phyloP scores from a whole-genome alignment of 176 grass and related monocot genomes.

The Typha latifolia region DNA sequence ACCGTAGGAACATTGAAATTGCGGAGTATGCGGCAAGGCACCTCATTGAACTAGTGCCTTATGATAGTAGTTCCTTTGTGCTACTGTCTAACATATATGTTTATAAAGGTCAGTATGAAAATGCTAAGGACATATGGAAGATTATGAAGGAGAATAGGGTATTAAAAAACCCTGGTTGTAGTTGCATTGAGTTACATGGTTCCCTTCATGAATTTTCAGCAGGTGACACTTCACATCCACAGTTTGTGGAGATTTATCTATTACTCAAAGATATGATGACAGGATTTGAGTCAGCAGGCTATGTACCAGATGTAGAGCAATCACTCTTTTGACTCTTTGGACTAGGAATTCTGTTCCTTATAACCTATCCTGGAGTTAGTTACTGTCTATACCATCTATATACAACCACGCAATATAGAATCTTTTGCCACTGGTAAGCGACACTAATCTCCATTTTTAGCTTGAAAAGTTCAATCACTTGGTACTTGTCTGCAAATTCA shows the following conservation, averaged over 20 bases:
- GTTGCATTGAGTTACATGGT: constrained; percentile 15
- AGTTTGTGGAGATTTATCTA: constrained; percentile 6
- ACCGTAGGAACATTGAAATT: constrained; percentile 9
- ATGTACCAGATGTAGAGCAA: not conserved
- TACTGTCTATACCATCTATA: not conserved
- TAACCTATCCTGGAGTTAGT: not conserved
- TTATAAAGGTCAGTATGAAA: not conserved
- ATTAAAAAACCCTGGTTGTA: constrained; percentile 13
- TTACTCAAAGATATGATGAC: constrained; percentile 1
- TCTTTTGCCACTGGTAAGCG: not conserved
- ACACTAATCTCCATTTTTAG: not conserved
- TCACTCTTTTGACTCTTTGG: not conserved
- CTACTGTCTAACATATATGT: constrained; percentile 15
- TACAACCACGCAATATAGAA: not conserved
- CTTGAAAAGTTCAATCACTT: not conserved
- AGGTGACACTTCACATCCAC: constrained; percentile 13
- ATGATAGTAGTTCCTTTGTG: constrained; percentile 17
- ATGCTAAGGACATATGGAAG: constrained; percentile 14
- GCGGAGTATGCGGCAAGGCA: constrained; percentile 8
- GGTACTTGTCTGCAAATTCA: no score
- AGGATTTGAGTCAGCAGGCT: constrained; percentile 5
- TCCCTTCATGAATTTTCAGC: constrained; percentile 12
- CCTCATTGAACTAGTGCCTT: constrained; percentile 10
- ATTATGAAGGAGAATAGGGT: constrained; percentile 16
- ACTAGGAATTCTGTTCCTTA: not conserved